Evolutionary conservation across 2,329 filamentous ascomycete species (phyloP).

Genomic region (Massarina eburnea): DNA sequence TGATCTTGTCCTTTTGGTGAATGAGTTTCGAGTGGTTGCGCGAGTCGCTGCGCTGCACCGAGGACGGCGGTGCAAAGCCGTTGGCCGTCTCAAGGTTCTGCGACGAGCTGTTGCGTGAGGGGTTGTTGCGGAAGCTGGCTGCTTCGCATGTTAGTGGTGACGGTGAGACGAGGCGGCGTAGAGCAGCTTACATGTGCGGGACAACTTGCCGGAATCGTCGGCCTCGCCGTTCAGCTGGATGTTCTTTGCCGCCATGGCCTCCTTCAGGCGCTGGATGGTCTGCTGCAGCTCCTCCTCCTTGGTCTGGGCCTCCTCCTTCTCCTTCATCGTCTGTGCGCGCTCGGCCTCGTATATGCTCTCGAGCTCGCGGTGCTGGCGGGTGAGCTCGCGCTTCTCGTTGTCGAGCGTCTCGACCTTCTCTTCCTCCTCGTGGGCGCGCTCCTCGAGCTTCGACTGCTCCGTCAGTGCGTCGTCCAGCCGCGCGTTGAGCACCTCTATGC

Average conservation of each 20-base stretch:
- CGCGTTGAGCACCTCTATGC: slow-evolving; percentile 80
- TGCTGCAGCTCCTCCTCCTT: slow-evolving; percentile 88
- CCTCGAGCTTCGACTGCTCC: slow-evolving; percentile 85
- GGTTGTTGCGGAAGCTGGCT: slow-evolving; percentile 50
- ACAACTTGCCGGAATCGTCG: slow-evolving; percentile 43
- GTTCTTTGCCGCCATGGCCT: slow-evolving; percentile 78
- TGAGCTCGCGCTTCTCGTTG: slow-evolving; percentile 82
- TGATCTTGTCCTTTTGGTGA: slow-evolving; percentile 93
- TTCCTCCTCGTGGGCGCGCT: slow-evolving; percentile 82
- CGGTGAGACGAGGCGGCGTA: not conserved
- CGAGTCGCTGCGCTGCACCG: slow-evolving; percentile 83
- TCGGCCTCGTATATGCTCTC: slow-evolving; percentile 92
- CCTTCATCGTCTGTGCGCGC: slow-evolving; percentile 80
- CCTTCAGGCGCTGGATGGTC: slow-evolving; percentile 89
- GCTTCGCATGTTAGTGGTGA: slow-evolving; percentile 21
- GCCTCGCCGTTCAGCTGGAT: slow-evolving; percentile 54
- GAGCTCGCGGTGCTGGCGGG: slow-evolving; percentile 84
- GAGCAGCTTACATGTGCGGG: slow-evolving; percentile 51
- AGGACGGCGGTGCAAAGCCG: slow-evolving; percentile 84
- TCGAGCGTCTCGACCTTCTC: slow-evolving; percentile 78
- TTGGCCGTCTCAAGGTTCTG: slow-evolving; percentile 74
- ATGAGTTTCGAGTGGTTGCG: slow-evolving; percentile 87
- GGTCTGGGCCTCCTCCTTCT: slow-evolving; percentile 84
- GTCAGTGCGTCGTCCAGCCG: slow-evolving; percentile 80
- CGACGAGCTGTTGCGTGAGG: slow-evolving; percentile 50